A percentile compares a stretch with the other conserved stretches of the same genome.
Conservation (phyloP, 2,329 filamentous ascomycete genomes). For the Penicillium sp. region DNA sequence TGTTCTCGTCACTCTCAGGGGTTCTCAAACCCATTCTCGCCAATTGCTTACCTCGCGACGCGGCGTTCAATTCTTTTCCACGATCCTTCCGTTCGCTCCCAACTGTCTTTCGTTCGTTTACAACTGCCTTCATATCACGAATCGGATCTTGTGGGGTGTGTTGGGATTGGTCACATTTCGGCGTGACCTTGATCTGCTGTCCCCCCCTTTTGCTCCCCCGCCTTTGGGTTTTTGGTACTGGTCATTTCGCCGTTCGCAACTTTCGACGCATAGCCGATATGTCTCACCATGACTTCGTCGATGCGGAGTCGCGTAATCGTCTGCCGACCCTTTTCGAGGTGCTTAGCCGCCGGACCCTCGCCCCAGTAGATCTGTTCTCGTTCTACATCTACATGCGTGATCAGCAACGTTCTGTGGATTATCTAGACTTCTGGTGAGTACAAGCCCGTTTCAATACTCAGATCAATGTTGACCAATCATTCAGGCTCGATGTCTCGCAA, state of each 20-base stretch:
- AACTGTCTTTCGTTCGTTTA: background rate
- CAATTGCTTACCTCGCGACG: conserved; percentile 14
- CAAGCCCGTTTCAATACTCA: background rate
- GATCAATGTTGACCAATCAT: background rate
- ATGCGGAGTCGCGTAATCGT: conserved; percentile 65
- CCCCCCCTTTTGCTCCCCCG: conserved; percentile 24
- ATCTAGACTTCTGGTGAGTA: conserved; percentile 92
- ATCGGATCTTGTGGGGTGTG: background rate
- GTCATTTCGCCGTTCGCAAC: conserved; percentile 10
- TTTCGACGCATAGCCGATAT: conserved; percentile 20
- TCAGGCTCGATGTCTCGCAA: conserved; percentile 96
- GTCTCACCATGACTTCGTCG: conserved; percentile 34
- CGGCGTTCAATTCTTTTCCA: conserved; percentile 11
- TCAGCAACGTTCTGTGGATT: conserved; percentile 95
- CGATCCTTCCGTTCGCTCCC: conserved; percentile 8
- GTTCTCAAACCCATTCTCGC: conserved; percentile 3
- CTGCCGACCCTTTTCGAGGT: conserved; percentile 96
- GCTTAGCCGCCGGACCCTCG: conserved; percentile 85
- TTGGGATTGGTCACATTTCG: background rate
- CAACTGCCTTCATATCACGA: background rate
- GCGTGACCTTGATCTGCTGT: conserved; percentile 15
- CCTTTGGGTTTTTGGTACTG: conserved; percentile 19
- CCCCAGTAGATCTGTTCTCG: conserved; percentile 93
- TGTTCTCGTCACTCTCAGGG: conserved; percentile 5
- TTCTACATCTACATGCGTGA: conserved; percentile 99